phyloP scores from a whole-genome alignment of 2,329 filamentous ascomycete species.

The Colletotrichum salicis region DNA sequence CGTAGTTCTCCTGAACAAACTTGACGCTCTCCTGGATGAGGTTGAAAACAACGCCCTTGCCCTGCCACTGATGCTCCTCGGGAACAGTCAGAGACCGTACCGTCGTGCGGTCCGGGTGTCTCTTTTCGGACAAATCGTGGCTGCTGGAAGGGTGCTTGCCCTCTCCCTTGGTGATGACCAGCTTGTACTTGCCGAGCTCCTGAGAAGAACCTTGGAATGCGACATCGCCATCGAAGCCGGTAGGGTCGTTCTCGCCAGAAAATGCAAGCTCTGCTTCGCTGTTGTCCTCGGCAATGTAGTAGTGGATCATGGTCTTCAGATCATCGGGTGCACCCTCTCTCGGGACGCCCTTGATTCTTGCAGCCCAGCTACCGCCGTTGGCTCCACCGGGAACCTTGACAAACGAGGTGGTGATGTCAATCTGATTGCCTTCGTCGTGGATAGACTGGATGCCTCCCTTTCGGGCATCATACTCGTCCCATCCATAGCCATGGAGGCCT shows the following conservation, averaged over 20 bases:
- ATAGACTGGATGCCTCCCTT: conserved; percentile 90
- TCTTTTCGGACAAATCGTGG: conserved; percentile 74
- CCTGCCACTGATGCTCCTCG: conserved; percentile 82
- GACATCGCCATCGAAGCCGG: conserved; percentile 69
- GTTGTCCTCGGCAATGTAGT: conserved; percentile 86
- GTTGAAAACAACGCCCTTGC: conserved; percentile 72
- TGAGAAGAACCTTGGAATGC: conserved; percentile 75
- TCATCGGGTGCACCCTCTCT: conserved; percentile 74
- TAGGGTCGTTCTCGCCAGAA: conserved; percentile 58
- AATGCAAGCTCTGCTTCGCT: conserved; percentile 71
- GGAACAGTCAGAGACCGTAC: conserved; percentile 77
- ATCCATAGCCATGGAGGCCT: conserved; percentile 94
- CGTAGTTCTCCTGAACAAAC: conserved; percentile 59
- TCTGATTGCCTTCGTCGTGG: conserved; percentile 85
- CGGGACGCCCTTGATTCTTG: conserved; percentile 83
- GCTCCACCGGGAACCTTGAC: conserved; percentile 89
- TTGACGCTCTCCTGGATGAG: conserved; percentile 63
- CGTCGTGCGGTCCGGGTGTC: conserved; percentile 79
- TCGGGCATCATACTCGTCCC: conserved; percentile 95
- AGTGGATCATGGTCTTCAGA: conserved; percentile 81
- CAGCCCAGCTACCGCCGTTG: conserved; percentile 92
- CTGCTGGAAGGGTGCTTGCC: conserved; percentile 69
- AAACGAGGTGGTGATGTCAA: conserved; percentile 94
- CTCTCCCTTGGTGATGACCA: conserved; percentile 79
- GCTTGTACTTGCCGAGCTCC: conserved; percentile 81